phyloP scores from a whole-genome alignment of 352 stramenopile species.

The Elongisporangium undulatum region DNA sequence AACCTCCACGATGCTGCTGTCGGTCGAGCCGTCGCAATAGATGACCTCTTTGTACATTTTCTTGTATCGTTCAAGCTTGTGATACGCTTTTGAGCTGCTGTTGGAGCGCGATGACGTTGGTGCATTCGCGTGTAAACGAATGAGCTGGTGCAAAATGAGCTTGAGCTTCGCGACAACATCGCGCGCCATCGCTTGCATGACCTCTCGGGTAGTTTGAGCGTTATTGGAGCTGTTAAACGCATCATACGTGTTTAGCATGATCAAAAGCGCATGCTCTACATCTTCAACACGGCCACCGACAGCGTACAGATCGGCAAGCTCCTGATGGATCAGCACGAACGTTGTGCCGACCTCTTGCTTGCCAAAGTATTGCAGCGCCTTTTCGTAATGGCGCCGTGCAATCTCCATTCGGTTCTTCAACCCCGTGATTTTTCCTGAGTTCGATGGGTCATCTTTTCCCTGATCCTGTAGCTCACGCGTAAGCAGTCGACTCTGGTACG shows the following conservation, averaged over 20 bases:
- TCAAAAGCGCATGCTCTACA: constrained; percentile 71
- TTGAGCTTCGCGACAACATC: constrained; percentile 59
- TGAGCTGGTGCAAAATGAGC: constrained; percentile 53
- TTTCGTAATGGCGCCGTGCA: constrained; percentile 79
- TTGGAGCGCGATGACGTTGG: not conserved
- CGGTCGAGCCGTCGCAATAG: constrained; percentile 51
- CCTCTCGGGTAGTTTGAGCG: not conserved
- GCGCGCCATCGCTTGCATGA: constrained; percentile 32
- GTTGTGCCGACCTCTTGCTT: constrained; percentile 61
- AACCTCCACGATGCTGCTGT: constrained; percentile 35
- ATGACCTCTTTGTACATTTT: constrained; percentile 85
- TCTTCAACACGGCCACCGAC: constrained; percentile 59
- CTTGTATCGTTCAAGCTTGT: constrained; percentile 73
- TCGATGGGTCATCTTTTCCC: constrained; percentile 8
- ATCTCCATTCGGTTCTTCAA: constrained; percentile 78
- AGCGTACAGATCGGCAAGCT: constrained; percentile 73
- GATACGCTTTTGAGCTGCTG: constrained; percentile 18
- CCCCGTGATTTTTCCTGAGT: constrained; percentile 8
- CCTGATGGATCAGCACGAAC: constrained; percentile 81
- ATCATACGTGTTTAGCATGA: constrained; percentile 75
- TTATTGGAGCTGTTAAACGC: constrained; percentile 32
- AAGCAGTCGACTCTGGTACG: constrained; percentile 67
- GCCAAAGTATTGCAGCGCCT: constrained; percentile 77
- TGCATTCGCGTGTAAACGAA: constrained; percentile 28
- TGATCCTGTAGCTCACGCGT: constrained; percentile 23